These are phyloP conservation scores for Klebsormidium nitens DNA, from an alignment of 139 green algal species.

Conservation along the genomic window DNA sequence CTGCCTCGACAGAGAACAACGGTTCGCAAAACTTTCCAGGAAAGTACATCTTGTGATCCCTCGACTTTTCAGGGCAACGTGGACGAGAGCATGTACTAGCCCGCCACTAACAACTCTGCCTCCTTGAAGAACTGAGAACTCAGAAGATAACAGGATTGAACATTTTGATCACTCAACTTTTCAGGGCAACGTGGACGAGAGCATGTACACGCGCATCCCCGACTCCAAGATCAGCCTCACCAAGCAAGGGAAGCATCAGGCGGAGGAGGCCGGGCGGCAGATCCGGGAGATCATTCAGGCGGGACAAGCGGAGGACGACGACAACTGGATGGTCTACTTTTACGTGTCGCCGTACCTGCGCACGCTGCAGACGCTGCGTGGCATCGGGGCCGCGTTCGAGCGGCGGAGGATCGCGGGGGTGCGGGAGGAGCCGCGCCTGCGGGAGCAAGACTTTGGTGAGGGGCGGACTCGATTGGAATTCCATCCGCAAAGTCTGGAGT, in stretches of 20 bases:
- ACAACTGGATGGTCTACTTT: constrained; percentile 48
- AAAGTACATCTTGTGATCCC: background rate
- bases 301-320: constrained; percentile 21
- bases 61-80: constrained; percentile 36
- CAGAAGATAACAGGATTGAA: background rate
- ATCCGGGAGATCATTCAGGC: constrained; percentile 31
- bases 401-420: constrained; percentile 33
- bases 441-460: constrained; percentile 54
- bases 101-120: too few relatives aligned
- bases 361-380: constrained; percentile 29
- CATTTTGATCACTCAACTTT: background rate
- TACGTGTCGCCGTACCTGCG: constrained; percentile 45
- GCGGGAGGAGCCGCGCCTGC: constrained; percentile 43
- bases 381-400: constrained; percentile 32
- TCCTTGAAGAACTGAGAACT: too few relatives aligned
- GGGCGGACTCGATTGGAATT: too few relatives aligned
- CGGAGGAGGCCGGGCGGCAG: constrained; percentile 14
- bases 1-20: too few relatives aligned
- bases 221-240: constrained; percentile 48
- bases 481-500: too few relatives aligned
- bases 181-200: constrained; percentile 46
- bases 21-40: too few relatives aligned
- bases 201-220: constrained; percentile 39
- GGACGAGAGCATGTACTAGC: constrained; percentile 42
- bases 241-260: constrained; percentile 23